These are phyloP conservation scores for Cryptococcus amylolentus DNA, from an alignment of 1,284 basidiomycete genomes.

Conservation along the genomic window DNA sequence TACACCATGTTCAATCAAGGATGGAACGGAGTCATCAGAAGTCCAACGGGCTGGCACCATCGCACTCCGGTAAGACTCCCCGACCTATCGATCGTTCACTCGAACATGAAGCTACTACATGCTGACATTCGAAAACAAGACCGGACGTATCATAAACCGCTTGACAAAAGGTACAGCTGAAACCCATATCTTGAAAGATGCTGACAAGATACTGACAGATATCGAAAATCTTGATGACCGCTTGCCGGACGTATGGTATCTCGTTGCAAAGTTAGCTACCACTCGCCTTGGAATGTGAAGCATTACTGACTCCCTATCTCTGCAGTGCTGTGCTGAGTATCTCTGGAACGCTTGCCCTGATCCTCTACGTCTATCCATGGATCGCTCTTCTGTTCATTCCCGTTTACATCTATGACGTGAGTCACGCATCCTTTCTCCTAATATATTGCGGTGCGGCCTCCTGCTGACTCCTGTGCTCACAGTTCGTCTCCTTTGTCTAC, in stretches of 20 bases:
- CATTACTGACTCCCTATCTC: background rate
- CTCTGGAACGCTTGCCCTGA: conserved; percentile 26
- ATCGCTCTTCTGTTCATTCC: conserved; percentile 33
- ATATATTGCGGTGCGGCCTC: too few species aligned
- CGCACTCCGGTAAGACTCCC: conserved; percentile 21
- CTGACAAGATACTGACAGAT: conserved; percentile 10
- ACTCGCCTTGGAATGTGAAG: background rate
- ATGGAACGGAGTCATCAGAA: conserved; percentile 21
- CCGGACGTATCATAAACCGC: conserved; percentile 61
- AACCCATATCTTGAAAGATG: background rate
- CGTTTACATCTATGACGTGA: conserved; percentile 23
- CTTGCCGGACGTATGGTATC: conserved; percentile 12
- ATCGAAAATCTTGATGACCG: conserved; percentile 30
- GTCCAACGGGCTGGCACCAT: conserved; percentile 28
- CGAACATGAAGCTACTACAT: too few species aligned
- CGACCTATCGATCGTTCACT: too few species aligned
- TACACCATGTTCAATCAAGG: conserved; percentile 27
- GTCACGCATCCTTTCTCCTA: background rate
- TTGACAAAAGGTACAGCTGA: conserved; percentile 52
- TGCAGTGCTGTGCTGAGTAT: conserved; percentile 10
- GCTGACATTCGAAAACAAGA: conserved; percentile 1
- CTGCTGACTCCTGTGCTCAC: background rate
- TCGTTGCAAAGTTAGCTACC: conserved; percentile 6
- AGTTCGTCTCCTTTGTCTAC: conserved; percentile 23
- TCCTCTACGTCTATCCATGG: conserved; percentile 30